These are phyloP conservation scores for Xylariaceae sp. DNA, from an alignment of 2,329 filamentous ascomycete species.

Conservation along the genomic window DNA sequence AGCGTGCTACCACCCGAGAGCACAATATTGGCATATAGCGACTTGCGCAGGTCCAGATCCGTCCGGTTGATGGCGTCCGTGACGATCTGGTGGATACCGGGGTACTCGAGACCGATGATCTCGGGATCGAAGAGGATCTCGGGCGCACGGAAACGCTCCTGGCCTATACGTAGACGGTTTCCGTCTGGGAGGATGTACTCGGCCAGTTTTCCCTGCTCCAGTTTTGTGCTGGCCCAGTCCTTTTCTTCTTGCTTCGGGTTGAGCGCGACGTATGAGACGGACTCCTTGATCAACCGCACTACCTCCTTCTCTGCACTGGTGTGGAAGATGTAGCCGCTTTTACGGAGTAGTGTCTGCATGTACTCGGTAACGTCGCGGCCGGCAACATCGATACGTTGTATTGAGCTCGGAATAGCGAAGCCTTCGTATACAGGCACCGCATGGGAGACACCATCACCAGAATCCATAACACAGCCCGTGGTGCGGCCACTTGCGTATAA, in stretches of 20 bases:
- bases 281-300: conserved; percentile 96
- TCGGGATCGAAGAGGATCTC: conserved; percentile 98
- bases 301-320: conserved; percentile 99
- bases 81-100: conserved; percentile 94
- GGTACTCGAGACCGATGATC: conserved; percentile 93
- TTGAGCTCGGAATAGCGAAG: conserved; percentile 93
- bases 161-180: conserved; percentile 83
- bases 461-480: conserved; percentile 91
- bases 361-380: conserved; percentile 95
- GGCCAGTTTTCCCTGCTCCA: conserved; percentile 69
- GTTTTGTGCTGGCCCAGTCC: conserved; percentile 80
- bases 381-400: conserved; percentile 91
- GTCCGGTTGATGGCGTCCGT: conserved; percentile 93
- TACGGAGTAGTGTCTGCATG: conserved; percentile 82
- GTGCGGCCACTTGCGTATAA: conserved; percentile 94
- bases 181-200: conserved; percentile 92
- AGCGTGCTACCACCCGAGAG: conserved; percentile 92
- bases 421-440: conserved; percentile 97
- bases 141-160: conserved; percentile 90
- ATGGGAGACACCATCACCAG: conserved; percentile 93
- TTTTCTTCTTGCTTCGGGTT: conserved; percentile 95
- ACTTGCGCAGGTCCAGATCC: conserved; percentile 90
- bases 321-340: conserved; percentile 91
- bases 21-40: conserved; percentile 93
- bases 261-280: conserved; percentile 81